Percentiles rank a stretch among this genome's conserved stretches.
These are phyloP conservation scores for Noccaea bulbosa DNA, from an alignment of 345 rosid genomes.

Conservation along the genomic window DNA sequence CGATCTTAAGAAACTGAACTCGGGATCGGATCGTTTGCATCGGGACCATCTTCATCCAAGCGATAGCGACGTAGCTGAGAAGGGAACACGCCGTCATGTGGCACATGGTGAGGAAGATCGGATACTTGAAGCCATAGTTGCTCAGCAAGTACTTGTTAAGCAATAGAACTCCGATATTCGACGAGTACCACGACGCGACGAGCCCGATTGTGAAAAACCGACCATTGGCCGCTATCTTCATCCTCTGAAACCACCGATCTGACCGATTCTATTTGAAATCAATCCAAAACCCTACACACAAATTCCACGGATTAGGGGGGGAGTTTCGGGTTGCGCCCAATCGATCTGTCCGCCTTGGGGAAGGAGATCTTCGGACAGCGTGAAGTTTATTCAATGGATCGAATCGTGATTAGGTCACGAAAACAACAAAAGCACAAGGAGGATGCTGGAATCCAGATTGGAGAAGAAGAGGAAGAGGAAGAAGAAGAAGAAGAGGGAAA, in stretches of 20 bases:
- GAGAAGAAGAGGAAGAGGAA: constrained; percentile 30
- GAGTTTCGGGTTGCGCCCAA: background rate
- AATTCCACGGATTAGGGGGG: background rate
- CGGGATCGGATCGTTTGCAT: constrained; percentile 63
- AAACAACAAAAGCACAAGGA: background rate
- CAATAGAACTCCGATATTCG: constrained; percentile 68
- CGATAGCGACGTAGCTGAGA: constrained; percentile 62
- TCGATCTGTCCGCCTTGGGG: background rate
- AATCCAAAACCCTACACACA: constrained; percentile 8
- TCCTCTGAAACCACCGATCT: constrained; percentile 23
- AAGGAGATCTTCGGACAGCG: constrained; percentile 8
- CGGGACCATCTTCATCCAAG: constrained; percentile 70
- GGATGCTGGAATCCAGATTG: constrained; percentile 1
- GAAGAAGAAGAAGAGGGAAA: constrained; percentile 27
- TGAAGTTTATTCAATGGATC: background rate
- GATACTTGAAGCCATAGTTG: constrained; percentile 76
- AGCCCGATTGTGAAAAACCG: constrained; percentile 57
- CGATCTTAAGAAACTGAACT: constrained; percentile 62
- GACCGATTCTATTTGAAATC: background rate
- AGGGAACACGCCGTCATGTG: constrained; percentile 79
- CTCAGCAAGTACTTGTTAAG: constrained; percentile 70
- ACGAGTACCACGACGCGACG: constrained; percentile 64
- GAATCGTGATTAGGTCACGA: constrained; percentile 9
- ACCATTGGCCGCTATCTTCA: constrained; percentile 46
- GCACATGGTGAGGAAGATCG: constrained; percentile 77